These are phyloP conservation scores for Pichia rugopelliculosa DNA, from an alignment of 805 yeast species.

Conservation along the genomic window DNA sequence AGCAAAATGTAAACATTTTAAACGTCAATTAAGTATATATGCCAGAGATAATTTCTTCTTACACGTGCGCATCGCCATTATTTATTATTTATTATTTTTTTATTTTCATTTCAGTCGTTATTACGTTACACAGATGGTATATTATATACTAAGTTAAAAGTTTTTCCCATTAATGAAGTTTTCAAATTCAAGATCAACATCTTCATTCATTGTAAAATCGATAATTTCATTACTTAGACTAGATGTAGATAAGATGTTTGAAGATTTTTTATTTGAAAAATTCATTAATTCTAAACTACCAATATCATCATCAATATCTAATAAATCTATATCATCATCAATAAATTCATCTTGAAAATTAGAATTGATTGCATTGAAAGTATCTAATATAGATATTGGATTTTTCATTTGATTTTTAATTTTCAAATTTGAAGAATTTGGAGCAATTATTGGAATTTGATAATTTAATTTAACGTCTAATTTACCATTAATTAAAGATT, in stretches of 20 bases:
- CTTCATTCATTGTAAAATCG: constrained; percentile 7
- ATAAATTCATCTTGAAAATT: neutral
- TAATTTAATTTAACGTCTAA: neutral
- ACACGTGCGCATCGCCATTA: constrained; percentile 2
- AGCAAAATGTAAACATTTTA: neutral
- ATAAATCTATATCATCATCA: neutral
- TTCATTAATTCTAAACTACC: constrained; percentile 3
- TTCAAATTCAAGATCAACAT: constrained; percentile 26
- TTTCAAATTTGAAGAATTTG: neutral
- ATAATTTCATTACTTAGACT: neutral
- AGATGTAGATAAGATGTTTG: neutral
- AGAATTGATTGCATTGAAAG: neutral
- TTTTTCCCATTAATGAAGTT: constrained; percentile 22
- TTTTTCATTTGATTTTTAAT: neutral
- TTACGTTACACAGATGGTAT: neutral
- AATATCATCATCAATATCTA: neutral
- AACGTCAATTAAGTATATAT: too few relatives aligned
- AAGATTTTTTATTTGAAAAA: neutral
- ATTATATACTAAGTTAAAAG: neutral
- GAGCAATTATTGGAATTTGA: neutral
- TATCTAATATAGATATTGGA: neutral
- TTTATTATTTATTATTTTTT: neutral
- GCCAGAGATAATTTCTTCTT: too few relatives aligned
- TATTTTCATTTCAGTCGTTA: neutral
- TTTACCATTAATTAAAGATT: neutral